phyloP scores from a whole-genome alignment of 208 protist species.

The Acanthamoeba sp. region DNA sequence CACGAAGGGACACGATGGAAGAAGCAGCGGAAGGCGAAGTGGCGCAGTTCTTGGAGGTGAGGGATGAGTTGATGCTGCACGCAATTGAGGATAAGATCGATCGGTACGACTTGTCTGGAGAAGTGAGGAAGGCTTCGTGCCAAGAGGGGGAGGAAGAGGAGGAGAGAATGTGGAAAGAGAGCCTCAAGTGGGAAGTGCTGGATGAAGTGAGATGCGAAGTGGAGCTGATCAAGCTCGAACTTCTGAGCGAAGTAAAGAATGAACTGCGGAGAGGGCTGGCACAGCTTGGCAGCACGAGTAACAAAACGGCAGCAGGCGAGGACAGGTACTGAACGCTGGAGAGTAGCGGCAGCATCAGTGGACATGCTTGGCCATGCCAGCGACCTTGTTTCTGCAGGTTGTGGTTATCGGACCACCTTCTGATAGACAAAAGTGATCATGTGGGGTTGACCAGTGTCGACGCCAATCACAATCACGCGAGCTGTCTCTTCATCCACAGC shows the following conservation, averaged over 20 bases:
- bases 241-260: not conserved
- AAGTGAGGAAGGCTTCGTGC: not conserved
- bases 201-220: not conserved
- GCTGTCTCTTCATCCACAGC: not conserved
- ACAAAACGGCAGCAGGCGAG: not conserved
- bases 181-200: slow-evolving; percentile 2
- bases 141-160: not conserved
- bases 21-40: too few species aligned
- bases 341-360: too few species aligned
- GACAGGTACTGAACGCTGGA: too few species aligned
- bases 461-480: not conserved
- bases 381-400: too few species aligned
- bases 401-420: too few species aligned
- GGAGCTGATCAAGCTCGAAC: not conserved
- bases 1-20: too few species aligned
- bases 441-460: too few species aligned
- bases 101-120: not conserved
- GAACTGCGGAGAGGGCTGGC: not conserved
- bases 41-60: too few species aligned
- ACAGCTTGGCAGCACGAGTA: not conserved
- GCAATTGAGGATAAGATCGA: not conserved
- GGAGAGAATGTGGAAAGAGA: not conserved
- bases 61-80: not conserved
- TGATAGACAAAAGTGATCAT: too few species aligned
- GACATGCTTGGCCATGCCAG: too few species aligned